phyloP scores from a whole-genome alignment of 139 green algal genomes.

The Chlamydomonas schloesseri region DNA sequence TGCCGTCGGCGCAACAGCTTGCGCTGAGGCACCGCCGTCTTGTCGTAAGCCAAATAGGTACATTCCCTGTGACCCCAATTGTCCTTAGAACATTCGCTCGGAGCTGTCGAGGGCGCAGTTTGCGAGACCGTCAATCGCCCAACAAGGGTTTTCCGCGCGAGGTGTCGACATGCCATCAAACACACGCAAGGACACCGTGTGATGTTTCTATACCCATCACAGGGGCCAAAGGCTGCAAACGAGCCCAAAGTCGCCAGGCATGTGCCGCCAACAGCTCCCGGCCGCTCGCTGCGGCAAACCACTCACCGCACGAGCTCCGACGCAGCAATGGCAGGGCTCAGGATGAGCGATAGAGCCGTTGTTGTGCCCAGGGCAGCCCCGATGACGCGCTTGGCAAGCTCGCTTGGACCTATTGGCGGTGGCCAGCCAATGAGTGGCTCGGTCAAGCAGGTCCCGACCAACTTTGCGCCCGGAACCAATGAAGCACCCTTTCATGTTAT shows the following conservation, averaged over 20 bases:
- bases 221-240: too few species aligned
- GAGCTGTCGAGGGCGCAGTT: neutral
- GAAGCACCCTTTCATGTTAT: too few species aligned
- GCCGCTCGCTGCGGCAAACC: neutral
- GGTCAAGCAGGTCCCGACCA: too few species aligned
- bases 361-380: neutral
- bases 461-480: too few species aligned
- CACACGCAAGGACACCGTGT: too few species aligned
- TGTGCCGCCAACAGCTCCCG: neutral
- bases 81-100: too few species aligned
- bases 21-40: too few species aligned
- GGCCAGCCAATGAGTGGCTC: too few species aligned
- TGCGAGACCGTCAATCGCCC: too few species aligned
- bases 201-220: neutral
- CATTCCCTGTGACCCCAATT: neutral
- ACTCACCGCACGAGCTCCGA: slow-evolving; percentile 35
- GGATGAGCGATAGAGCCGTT: neutral
- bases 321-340: slow-evolving; percentile 19
- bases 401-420: neutral
- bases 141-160: slow-evolving; percentile 1
- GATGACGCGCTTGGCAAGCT: neutral
- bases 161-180: neutral
- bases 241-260: neutral
- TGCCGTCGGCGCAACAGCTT: too few species aligned
- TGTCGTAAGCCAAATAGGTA: too few species aligned